Conservation (phyloP, 2,329 filamentous ascomycete species). For the Immersiporthe knoxdaviesiana region DNA sequence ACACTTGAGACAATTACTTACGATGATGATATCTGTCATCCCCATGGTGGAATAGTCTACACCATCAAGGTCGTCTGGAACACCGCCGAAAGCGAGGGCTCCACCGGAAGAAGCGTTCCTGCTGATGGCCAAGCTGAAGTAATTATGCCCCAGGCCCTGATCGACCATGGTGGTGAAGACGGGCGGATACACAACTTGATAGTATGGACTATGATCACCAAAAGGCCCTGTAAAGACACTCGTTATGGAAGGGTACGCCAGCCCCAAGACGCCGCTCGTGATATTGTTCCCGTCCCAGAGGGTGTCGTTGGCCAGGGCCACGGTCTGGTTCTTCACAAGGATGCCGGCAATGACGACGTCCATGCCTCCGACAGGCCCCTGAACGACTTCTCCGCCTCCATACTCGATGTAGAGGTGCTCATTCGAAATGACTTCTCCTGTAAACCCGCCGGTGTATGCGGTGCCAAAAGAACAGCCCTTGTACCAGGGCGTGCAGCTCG, state of each 20-base stretch:
- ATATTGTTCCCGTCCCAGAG: constrained; percentile 57
- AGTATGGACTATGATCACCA: constrained; percentile 43
- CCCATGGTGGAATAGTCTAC: constrained; percentile 36
- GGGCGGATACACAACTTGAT: constrained; percentile 49
- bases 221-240: constrained; percentile 49
- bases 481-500: constrained; percentile 46
- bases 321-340: constrained; percentile 48
- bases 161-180: constrained; percentile 53
- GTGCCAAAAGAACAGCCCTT: constrained; percentile 49
- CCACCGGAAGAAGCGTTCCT: constrained; percentile 50
- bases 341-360: constrained; percentile 52
- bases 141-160: constrained; percentile 48
- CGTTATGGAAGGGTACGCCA: constrained; percentile 55
- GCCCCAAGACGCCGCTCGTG: constrained; percentile 54
- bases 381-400: constrained; percentile 52
- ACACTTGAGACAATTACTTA: constrained; percentile 36
- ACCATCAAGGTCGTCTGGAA: constrained; percentile 44
- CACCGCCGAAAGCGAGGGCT: constrained; percentile 51
- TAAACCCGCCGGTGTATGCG: constrained; percentile 45
- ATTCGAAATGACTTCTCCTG: constrained; percentile 42
- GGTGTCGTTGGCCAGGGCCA: constrained; percentile 53
- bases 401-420: constrained; percentile 53
- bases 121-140: constrained; percentile 53
- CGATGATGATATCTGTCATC: constrained; percentile 49
- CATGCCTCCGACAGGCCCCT: constrained; percentile 51